A percentile compares a stretch with the other conserved stretches of the same genome.
Conservation (phyloP, 371 early-diverging fungal species). For the Mortierella sp. region DNA sequence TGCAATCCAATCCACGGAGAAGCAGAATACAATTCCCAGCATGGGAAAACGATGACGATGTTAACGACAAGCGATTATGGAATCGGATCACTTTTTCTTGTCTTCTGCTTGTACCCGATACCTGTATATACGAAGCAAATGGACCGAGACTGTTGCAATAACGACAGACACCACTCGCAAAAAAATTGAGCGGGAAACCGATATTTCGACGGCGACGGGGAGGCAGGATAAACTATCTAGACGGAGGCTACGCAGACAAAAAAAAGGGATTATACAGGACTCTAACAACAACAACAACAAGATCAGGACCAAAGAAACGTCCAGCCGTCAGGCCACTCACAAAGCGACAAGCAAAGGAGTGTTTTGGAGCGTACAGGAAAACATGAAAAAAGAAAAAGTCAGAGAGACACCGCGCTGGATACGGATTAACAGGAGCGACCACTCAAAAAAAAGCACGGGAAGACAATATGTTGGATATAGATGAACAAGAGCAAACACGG, state of each 20-base stretch:
- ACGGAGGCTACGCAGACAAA: not conserved
- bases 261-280: not conserved
- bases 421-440: not conserved
- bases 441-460: not conserved
- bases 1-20: not conserved
- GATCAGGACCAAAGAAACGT: not conserved
- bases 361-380: not conserved
- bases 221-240: slow-evolving; percentile 3
- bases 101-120: not conserved
- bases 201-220: not conserved
- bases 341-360: not conserved
- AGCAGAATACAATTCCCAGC: not conserved
- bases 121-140: not conserved
- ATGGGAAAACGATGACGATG: not conserved
- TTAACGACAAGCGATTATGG: slow-evolving; percentile 4
- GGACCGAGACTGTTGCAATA: slow-evolving; percentile 2
- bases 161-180: not conserved
- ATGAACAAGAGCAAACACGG: slow-evolving; percentile 5
- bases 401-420: not conserved
- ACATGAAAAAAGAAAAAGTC: not conserved
- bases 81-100: not conserved
- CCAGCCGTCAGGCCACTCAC: not conserved
- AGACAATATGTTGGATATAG: not conserved
- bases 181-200: slow-evolving; percentile 19
- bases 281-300: not conserved